Evolutionary conservation across 352 stramenopile genomes (phyloP), one percentile per base, ranked within the genome.

Genomic region (Sclerospora graminicola): DNA sequence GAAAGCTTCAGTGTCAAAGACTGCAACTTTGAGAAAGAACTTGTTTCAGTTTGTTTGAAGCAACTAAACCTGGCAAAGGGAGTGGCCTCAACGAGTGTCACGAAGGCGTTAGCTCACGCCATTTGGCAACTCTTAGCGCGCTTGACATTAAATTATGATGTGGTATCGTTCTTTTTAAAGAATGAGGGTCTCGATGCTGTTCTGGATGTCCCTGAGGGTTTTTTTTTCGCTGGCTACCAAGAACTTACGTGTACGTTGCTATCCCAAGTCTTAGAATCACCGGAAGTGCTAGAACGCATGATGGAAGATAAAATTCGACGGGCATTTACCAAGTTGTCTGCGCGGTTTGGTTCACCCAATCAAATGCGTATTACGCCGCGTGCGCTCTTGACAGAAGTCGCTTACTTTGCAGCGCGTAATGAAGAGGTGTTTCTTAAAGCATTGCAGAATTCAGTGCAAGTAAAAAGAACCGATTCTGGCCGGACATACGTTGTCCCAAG

Each of bases 301-400:
- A 91, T 91, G 78, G 77, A 91, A 51, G 79, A 90, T 9, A 90
- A 87, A 41, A 89, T 94, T 58, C 38, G 63, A 9, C 67, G 74
- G 29, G 74, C 75, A 5, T 79, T 94, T 18, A 67, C 65, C 2
- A 94, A 94, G 50, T 42, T 94, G 28, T 66, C 77, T 16, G 60
- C 75, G 6, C 66, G 82, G 20, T 80, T 87, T 40, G 79, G 79
- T 7, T 57, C 79, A 18, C 73, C 73, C 18, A 71, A 33, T 19
- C 74, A 87, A 26, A 89, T 89, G 77, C 69, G 82, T 4, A 89
- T 91, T 34, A 89, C 73, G 0, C 82, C 80, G 11, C 78, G 79
- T 15, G 76, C 77, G 2, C 57, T 94, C 38, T 63, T 94, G 14
- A 89, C 78, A 48, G 82, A 94, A 27, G 59, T 94, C 10, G 78